Base-by-base conservation (phyloP, 2,329 filamentous ascomycete species). In the Hortaea sp. region DNA sequence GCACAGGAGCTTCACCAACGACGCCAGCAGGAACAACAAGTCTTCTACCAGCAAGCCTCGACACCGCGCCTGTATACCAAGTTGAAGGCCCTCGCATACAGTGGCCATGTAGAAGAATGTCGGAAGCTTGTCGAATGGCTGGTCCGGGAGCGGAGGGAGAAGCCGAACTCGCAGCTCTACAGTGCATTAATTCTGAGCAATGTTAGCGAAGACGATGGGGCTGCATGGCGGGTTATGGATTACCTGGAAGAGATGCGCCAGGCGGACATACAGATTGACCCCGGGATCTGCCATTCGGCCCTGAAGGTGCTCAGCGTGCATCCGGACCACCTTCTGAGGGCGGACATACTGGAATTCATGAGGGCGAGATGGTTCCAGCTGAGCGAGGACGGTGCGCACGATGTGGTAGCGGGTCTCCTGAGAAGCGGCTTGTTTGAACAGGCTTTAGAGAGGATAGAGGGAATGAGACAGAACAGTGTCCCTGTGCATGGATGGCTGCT, bases 381-480 rank as follows among this genome's bases (percentile, higher is more conserved):
- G 6, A 78, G 73, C 38, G 75, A 73, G 7, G 71, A 75, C 5
- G 83, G 81, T 6, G 77, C 77, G 60, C 78, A 85, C 56, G 79
- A 77, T 59, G 72, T 94, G 13, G 76, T 84, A 1, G 68, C 87
- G 7, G 88, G 87, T 0, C 67, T 94, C 49, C 71, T 97, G 32
- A 77, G 88, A 13, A 89, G 95, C 56, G 78, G 81, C 1, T 84
- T 94, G 57, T 82, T 87, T 51, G 92, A 97, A 66, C 69, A 89
- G 52, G 89, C 88, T 1, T 69, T 94, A 48, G 69, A 76, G 43
- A 78, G 78, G 53, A 65, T 95, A 38, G 81, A 86, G 34, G 67
- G 76, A 20, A 78, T 95, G 74, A 69, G 78, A 38, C 67, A 71
- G 43, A 71, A 77, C 42, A 69, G 72, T 2, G 69, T 77, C 1